Conservation (phyloP, 305 asterid genomes). For the Solanum hybrid region DNA sequence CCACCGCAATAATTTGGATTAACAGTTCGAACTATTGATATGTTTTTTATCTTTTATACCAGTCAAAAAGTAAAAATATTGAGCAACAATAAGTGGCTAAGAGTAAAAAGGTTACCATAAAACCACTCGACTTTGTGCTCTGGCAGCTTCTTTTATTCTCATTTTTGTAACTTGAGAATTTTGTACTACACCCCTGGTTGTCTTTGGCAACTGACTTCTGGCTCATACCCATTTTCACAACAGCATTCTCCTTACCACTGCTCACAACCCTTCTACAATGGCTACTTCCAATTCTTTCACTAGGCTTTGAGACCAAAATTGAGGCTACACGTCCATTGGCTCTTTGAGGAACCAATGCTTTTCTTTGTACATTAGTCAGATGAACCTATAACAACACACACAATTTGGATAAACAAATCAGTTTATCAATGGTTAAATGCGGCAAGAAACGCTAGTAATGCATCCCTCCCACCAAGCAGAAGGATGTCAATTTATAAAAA, state of each 20-base stretch:
- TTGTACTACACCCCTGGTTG: conserved; percentile 2
- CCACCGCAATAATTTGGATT: neutral
- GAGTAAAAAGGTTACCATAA: conserved; percentile 14
- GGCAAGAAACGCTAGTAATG: neutral
- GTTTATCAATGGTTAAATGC: neutral
- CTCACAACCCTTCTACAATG: conserved; percentile 2
- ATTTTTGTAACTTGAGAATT: conserved; percentile 1
- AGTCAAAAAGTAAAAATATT: neutral
- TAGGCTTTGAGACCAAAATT: conserved; percentile 4
- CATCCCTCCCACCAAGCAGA: neutral
- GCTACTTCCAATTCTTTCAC: conserved; percentile 8
- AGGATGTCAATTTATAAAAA: neutral
- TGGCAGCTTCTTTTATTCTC: conserved; percentile 9
- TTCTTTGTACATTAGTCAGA: neutral
- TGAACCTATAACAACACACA: conserved; percentile 10
- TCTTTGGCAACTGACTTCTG: conserved; percentile 7
- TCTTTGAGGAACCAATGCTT: conserved; percentile 8
- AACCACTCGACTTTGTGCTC: conserved; percentile 9
- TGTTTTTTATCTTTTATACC: neutral
- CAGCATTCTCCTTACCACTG: conserved; percentile 21
- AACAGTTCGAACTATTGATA: neutral
- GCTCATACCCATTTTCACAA: conserved; percentile 1
- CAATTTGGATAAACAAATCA: conserved; percentile 2
- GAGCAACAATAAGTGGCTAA: neutral
- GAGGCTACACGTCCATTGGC: conserved; percentile 5